Percentiles rank a stretch among this genome's conserved stretches.
phyloP scores from a whole-genome alignment of 2,329 filamentous ascomycete genomes.

The Xylariaceae sp. region DNA sequence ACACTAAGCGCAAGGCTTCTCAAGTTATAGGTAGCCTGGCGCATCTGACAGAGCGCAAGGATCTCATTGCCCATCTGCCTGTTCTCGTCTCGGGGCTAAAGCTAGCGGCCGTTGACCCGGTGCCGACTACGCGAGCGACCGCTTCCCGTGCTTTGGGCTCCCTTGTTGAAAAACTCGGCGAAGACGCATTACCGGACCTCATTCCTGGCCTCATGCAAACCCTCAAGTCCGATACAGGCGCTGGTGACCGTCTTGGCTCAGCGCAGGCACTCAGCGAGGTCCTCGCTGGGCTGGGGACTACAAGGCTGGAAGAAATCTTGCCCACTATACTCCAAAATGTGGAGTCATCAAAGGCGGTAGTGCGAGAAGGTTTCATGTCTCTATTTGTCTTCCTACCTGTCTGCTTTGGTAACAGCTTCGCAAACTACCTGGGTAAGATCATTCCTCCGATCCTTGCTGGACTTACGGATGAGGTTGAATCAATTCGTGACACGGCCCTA shows the following conservation, averaged over 20 bases:
- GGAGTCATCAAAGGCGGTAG: slow-evolving; percentile 84
- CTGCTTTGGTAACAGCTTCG: slow-evolving; percentile 98
- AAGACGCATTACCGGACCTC: slow-evolving; percentile 94
- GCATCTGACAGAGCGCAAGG: slow-evolving; percentile 94
- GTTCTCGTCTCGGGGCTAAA: slow-evolving; percentile 91
- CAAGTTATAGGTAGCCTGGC: slow-evolving; percentile 98
- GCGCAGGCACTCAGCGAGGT: slow-evolving; percentile 97
- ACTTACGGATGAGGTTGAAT: slow-evolving; percentile 93
- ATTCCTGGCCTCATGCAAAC: slow-evolving; percentile 98
- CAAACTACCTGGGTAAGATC: slow-evolving; percentile 92
- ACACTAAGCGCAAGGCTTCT: slow-evolving; percentile 93
- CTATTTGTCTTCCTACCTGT: slow-evolving; percentile 98
- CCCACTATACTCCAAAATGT: slow-evolving; percentile 97
- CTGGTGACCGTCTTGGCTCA: slow-evolving; percentile 93
- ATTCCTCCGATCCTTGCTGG: slow-evolving; percentile 95
- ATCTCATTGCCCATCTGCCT: slow-evolving; percentile 87
- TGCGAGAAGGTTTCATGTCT: slow-evolving; percentile 99
- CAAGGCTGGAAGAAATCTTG: slow-evolving; percentile 90
- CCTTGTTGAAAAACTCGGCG: slow-evolving; percentile 96
- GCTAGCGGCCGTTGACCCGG: slow-evolving; percentile 88
- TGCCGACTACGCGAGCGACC: slow-evolving; percentile 93
- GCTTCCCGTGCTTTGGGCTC: slow-evolving; percentile 95
- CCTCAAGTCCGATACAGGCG: slow-evolving; percentile 94
- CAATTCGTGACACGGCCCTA: slow-evolving; percentile 94
- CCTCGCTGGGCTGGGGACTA: slow-evolving; percentile 89